These are phyloP conservation scores for Yarrowia yakushimensis DNA, from an alignment of 805 yeast genomes.

Conservation along the genomic window DNA sequence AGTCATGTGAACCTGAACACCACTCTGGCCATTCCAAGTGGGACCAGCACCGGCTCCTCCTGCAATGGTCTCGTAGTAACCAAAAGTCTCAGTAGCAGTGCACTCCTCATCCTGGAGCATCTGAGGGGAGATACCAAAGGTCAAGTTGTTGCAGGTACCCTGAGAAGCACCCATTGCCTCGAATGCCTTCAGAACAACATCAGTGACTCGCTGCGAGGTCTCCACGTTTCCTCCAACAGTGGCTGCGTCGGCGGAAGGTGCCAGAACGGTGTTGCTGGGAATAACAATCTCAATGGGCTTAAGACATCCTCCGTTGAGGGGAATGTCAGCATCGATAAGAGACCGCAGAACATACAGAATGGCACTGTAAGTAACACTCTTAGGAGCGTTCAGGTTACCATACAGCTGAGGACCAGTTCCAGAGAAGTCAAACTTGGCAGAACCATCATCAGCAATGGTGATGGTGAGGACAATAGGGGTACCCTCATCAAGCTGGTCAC, in stretches of 20 bases:
- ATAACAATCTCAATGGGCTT: conserved; percentile 67
- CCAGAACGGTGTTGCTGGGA: conserved; percentile 60
- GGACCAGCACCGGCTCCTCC: conserved; percentile 95
- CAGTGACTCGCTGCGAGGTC: conserved; percentile 91
- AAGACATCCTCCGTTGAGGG: conserved; percentile 90
- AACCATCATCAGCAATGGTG: conserved; percentile 46
- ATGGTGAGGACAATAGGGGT: conserved; percentile 34
- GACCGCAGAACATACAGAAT: conserved; percentile 83
- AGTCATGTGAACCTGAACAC: conserved; percentile 93
- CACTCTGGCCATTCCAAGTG: conserved; percentile 80
- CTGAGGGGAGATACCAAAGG: conserved; percentile 80
- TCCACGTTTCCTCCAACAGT: conserved; percentile 94
- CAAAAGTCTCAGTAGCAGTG: conserved; percentile 61
- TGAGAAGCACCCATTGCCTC: conserved; percentile 91
- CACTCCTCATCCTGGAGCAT: conserved; percentile 32
- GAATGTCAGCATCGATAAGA: conserved; percentile 80
- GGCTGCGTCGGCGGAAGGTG: conserved; percentile 82
- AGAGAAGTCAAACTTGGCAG: conserved; percentile 74
- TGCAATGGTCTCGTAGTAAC: conserved; percentile 91
- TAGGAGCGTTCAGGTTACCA: conserved; percentile 91
- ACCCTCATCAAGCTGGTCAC: conserved; percentile 40
- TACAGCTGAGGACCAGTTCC: conserved; percentile 86
- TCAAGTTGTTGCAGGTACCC: conserved; percentile 91
- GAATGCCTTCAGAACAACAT: conserved; percentile 82
- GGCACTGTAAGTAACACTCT: conserved; percentile 84